phyloP scores from a whole-genome alignment of 768 basidiomycete species.

The Suillus variegatus region DNA sequence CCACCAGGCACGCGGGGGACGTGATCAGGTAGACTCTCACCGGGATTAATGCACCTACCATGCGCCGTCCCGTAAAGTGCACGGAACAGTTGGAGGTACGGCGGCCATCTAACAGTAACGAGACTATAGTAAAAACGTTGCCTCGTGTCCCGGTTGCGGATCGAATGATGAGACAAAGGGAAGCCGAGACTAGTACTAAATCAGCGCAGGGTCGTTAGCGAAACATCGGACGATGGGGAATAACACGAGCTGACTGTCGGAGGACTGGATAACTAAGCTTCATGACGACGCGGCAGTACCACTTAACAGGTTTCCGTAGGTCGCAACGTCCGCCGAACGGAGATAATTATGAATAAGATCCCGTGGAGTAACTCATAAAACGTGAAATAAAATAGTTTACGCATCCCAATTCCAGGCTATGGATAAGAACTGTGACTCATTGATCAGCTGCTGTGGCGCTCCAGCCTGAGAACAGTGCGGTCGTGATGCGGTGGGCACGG shows the following conservation, averaged over 20 bases:
- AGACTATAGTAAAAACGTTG: background rate
- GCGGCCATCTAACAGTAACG: background rate
- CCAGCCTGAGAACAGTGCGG: background rate
- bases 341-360: background rate
- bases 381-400: background rate
- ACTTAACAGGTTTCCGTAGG: background rate
- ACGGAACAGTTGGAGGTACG: background rate
- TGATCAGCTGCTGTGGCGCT: conserved; percentile 5
- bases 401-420: too few species aligned
- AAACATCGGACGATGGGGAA: background rate
- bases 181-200: conserved; percentile 1
- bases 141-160: conserved; percentile 4
- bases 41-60: background rate
- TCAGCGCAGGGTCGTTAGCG: background rate
- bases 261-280: background rate
- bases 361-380: background rate
- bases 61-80: background rate
- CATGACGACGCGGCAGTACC: background rate
- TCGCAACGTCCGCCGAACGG: background rate
- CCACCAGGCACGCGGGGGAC: background rate
- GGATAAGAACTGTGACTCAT: background rate
- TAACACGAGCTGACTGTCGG: background rate
- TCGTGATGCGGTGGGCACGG: background rate
- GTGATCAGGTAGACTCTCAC: background rate
- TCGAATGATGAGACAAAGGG: background rate